Conservation (phyloP, 371 early-diverging fungal genomes). For the Lichtheimia ornata region DNA sequence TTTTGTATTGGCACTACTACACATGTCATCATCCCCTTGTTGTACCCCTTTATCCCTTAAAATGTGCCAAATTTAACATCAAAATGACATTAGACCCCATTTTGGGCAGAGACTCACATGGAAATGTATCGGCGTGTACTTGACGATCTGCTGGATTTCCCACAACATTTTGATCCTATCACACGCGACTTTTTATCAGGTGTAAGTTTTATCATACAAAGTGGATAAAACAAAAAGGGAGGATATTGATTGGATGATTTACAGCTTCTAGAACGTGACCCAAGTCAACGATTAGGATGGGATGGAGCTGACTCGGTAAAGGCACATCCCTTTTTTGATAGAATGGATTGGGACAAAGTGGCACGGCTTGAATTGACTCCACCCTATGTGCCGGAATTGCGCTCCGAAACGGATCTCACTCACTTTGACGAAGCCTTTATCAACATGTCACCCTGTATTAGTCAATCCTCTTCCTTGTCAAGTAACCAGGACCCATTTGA, state of each 20-base stretch:
- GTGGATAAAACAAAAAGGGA: neutral
- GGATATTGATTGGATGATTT: neutral
- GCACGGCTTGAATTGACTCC: constrained; percentile 53
- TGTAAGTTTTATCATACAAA: constrained; percentile 41
- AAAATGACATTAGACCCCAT: constrained; percentile 63
- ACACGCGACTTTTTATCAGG: constrained; percentile 62
- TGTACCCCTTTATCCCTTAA: neutral
- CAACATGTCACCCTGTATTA: constrained; percentile 54
- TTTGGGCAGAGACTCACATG: constrained; percentile 78
- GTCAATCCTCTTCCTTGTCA: constrained; percentile 21
- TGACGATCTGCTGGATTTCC: constrained; percentile 73
- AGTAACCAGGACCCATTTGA: constrained; percentile 30
- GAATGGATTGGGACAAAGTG: constrained; percentile 71
- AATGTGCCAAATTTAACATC: constrained; percentile 1
- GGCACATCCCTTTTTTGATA: constrained; percentile 64
- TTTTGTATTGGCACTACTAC: neutral
- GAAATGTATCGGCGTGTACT: constrained; percentile 83
- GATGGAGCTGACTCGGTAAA: constrained; percentile 68
- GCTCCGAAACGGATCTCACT: constrained; percentile 52
- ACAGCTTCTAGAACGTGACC: constrained; percentile 72
- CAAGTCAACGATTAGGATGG: constrained; percentile 61
- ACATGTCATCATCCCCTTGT: constrained; percentile 1
- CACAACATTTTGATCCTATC: constrained; percentile 53
- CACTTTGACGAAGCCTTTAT: constrained; percentile 69
- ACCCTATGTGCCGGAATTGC: constrained; percentile 52